Conservation (phyloP, 1,284 basidiomycete species). For the Ceratobasidium sp. region DNA sequence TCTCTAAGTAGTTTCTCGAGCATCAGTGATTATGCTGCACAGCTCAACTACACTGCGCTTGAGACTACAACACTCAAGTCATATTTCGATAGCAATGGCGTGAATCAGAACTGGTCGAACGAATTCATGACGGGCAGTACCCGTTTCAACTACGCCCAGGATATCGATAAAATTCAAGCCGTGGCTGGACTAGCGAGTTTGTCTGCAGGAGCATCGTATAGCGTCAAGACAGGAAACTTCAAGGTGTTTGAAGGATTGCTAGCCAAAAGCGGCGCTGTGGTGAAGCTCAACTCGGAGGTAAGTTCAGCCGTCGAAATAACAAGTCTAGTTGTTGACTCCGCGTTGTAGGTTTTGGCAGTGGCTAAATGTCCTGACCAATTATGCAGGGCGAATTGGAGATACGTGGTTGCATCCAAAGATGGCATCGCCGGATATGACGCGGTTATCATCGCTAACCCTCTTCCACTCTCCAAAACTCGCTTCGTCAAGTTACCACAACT, state of each 20-base stretch:
- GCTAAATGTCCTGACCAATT: slow-evolving; percentile 34
- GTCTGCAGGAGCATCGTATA: slow-evolving; percentile 77
- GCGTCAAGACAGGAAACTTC: slow-evolving; percentile 87
- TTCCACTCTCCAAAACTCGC: slow-evolving; percentile 71
- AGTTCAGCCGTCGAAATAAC: not conserved
- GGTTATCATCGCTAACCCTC: slow-evolving; percentile 84
- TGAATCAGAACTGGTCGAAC: slow-evolving; percentile 72
- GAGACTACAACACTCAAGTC: slow-evolving; percentile 70
- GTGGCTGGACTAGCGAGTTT: slow-evolving; percentile 82
- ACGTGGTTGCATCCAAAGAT: slow-evolving; percentile 18
- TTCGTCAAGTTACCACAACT: slow-evolving; percentile 41
- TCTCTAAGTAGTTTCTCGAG: slow-evolving; percentile 54
- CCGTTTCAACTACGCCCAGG: slow-evolving; percentile 89
- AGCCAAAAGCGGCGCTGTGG: slow-evolving; percentile 73
- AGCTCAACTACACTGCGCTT: slow-evolving; percentile 70
- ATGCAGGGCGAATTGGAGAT: slow-evolving; percentile 41
- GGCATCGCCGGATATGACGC: slow-evolving; percentile 66
- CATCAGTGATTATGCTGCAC: slow-evolving; percentile 68
- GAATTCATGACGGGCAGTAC: slow-evolving; percentile 90
- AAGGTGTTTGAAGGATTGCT: slow-evolving; percentile 89
- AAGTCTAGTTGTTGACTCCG: not conserved
- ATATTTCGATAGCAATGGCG: slow-evolving; percentile 71
- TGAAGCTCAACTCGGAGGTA: slow-evolving; percentile 77
- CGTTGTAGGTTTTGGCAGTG: slow-evolving; percentile 17
- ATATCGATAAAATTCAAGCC: slow-evolving; percentile 83